Evolutionary conservation across 257 asterid genomes (phyloP).

Genomic region (Lavandula angustifolia): DNA sequence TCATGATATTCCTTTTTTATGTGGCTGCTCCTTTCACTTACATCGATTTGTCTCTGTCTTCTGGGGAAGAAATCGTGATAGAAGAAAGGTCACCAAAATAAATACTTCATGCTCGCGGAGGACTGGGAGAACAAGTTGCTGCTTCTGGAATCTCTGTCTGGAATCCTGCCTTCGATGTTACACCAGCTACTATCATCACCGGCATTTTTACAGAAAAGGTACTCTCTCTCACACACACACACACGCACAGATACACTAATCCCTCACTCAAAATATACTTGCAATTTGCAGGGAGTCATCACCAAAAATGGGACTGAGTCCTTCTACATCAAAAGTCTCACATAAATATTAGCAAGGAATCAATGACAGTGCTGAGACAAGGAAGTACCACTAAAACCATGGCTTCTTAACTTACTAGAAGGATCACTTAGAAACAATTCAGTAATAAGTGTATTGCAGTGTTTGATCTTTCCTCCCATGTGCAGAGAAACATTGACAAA

Average conservation of each 20-base stretch:
- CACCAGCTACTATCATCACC: constrained; percentile 75
- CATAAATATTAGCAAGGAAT: constrained; percentile 28
- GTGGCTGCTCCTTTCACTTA: constrained; percentile 97
- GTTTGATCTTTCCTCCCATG: too few species aligned
- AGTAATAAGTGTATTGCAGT: too few species aligned
- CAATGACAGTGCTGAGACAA: constrained; percentile 4
- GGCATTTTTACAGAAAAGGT: constrained; percentile 93
- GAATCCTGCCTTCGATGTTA: constrained; percentile 98
- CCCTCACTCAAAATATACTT: constrained; percentile 13
- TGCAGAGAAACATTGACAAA: too few species aligned
- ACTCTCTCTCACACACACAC: constrained; percentile 19
- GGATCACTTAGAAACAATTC: too few species aligned
- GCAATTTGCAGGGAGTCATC: constrained; percentile 58
- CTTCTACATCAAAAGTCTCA: constrained; percentile 64
- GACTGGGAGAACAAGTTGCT: constrained; percentile 91
- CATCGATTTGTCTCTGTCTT: constrained; percentile 66
- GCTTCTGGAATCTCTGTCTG: constrained; percentile 94
- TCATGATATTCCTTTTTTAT: constrained; percentile 79
- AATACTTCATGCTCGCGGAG: constrained; percentile 72
- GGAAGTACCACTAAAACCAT: too few species aligned
- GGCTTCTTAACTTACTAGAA: too few species aligned
- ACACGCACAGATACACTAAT: not conserved
- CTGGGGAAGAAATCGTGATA: constrained; percentile 79
- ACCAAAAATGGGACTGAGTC: constrained; percentile 57
- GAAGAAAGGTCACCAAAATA: constrained; percentile 94